phyloP scores from a whole-genome alignment of 495 filamentous ascomycete genomes.

The Friedmanniomyces endolithicus region DNA sequence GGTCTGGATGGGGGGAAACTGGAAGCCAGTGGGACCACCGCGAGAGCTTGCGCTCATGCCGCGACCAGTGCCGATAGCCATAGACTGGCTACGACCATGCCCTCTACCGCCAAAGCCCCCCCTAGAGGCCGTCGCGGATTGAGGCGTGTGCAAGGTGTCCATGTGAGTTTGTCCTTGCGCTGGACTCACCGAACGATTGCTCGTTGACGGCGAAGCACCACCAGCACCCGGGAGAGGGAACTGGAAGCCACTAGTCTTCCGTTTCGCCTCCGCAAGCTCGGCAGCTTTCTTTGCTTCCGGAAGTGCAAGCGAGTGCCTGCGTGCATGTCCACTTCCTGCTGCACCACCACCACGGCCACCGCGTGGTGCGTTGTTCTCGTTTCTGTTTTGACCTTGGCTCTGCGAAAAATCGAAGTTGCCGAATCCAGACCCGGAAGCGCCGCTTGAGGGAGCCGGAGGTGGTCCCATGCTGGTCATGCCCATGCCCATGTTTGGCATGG shows the following conservation, averaged over 20 bases:
- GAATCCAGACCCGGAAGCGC: slow-evolving; percentile 70
- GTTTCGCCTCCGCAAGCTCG: slow-evolving; percentile 90
- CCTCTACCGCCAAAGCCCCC: slow-evolving; percentile 41
- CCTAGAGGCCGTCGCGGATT: slow-evolving; percentile 23
- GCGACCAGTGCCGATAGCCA: slow-evolving; percentile 51
- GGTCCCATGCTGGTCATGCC: slow-evolving; percentile 52
- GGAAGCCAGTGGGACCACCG: slow-evolving; percentile 50
- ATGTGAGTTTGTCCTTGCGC: slow-evolving; percentile 7
- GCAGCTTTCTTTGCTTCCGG: slow-evolving; percentile 97
- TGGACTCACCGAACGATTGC: slow-evolving; percentile 37
- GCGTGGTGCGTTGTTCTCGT: slow-evolving; percentile 54
- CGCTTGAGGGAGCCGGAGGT: slow-evolving; percentile 92
- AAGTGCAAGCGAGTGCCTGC: slow-evolving; percentile 86
- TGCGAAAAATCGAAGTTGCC: slow-evolving; percentile 50
- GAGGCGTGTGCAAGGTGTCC: slow-evolving; percentile 19
- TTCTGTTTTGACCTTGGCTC: slow-evolving; percentile 36
- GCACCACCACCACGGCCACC: slow-evolving; percentile 62
- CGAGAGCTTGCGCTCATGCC: slow-evolving; percentile 40
- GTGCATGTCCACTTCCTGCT: slow-evolving; percentile 68
- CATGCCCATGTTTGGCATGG: slow-evolving; percentile 72
- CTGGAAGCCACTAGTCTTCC: slow-evolving; percentile 85
- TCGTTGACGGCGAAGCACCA: slow-evolving; percentile 34
- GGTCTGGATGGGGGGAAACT: slow-evolving; percentile 49
- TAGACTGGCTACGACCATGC: slow-evolving; percentile 58
- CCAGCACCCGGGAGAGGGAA: slow-evolving; percentile 71